Base-by-base conservation (phyloP, 495 filamentous ascomycete genomes). In the Parachaetomium inaequale region DNA sequence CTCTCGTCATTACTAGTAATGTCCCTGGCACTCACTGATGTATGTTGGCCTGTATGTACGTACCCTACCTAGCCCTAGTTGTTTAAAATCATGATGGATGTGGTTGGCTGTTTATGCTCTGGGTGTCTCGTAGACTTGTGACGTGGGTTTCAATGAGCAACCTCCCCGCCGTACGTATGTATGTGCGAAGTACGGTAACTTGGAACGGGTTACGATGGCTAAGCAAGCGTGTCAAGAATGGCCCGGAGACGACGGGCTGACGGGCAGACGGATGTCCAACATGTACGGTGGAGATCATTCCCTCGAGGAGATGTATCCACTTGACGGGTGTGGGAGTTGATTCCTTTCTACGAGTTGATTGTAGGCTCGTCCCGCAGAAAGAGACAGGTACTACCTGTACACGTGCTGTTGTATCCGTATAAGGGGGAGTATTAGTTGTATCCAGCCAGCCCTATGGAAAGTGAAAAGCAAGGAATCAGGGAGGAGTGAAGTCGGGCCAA, bases 1-100 rank as follows among this genome's bases (percentile, higher is more conserved):
- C 4, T 15, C 58, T 38, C 31, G 21, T 31, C 4, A 4, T 25
- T 50, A 38, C 40, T 47, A 28, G n/a, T 62, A 58, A 32, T 63
- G 28, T 53, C 62, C 32, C 55, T 55, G 12, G 36, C 42, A 59
- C 29, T 23, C 25, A 45, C 51, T 25, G 25, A 49, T 52, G 36
- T 29, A 53, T 60, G 58, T 52, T 59, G 36, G 26, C 50, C 8
- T 61, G 28, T 46, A 61, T 54, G 50, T 60, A 49, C 17, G 34
- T 52, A 53, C n/a, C 60, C 31, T 38, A 36, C 31, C 26, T 49
- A 14, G 1, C 36, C 17, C 19, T 42, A 53, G 51, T 15, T 28
- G 52, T n/a, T 59, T 49, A 19, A 28, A n/a, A n/a, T 50, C 12
- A 56, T 56, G 54, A 56, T 29, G 40, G 38, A 29, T 29, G 38